A percentile compares a stretch with the other conserved stretches of the same genome.
Conservation (phyloP, 306 rosid genomes). For the Pterocarpus macrocarpus region DNA sequence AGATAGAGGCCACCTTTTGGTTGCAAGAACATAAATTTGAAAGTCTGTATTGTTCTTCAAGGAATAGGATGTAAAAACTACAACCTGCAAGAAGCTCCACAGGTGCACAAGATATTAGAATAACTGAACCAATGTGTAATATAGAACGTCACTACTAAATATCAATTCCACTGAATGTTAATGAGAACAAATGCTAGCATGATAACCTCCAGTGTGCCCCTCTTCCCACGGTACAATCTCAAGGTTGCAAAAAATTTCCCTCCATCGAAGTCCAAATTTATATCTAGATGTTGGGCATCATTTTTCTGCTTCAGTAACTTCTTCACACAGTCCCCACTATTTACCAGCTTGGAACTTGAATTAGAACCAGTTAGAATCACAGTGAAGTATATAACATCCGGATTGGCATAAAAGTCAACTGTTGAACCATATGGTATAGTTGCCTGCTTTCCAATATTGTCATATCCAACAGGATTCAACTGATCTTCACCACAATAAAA, state of each 20-base stretch:
- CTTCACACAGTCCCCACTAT: constrained; percentile 81
- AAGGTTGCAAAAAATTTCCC: constrained; percentile 75
- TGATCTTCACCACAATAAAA: constrained; percentile 63
- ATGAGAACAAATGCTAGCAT: constrained; percentile 42
- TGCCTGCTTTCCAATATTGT: constrained; percentile 70
- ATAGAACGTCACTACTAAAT: constrained; percentile 36
- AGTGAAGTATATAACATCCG: constrained; percentile 73
- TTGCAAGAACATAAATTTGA: constrained; percentile 70
- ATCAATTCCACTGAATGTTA: constrained; percentile 18
- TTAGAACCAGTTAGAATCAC: constrained; percentile 67
- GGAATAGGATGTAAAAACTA: constrained; percentile 82
- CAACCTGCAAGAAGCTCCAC: constrained; percentile 67
- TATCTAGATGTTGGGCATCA: constrained; percentile 68
- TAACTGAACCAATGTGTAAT: constrained; percentile 26
- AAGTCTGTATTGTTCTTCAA: constrained; percentile 79
- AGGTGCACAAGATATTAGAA: constrained; percentile 45
- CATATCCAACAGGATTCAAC: constrained; percentile 53
- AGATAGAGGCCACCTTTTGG: constrained; percentile 68
- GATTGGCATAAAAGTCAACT: constrained; percentile 83
- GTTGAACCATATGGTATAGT: constrained; percentile 67
- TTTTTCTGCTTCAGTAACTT: constrained; percentile 79
- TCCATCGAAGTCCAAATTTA: constrained; percentile 82
- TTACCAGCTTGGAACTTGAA: constrained; percentile 75
- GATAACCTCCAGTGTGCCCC: constrained; percentile 87
- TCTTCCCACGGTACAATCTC: constrained; percentile 83